Conservation (phyloP, 2,329 filamentous ascomycete genomes). For the Hymenoscyphus salicellus region DNA sequence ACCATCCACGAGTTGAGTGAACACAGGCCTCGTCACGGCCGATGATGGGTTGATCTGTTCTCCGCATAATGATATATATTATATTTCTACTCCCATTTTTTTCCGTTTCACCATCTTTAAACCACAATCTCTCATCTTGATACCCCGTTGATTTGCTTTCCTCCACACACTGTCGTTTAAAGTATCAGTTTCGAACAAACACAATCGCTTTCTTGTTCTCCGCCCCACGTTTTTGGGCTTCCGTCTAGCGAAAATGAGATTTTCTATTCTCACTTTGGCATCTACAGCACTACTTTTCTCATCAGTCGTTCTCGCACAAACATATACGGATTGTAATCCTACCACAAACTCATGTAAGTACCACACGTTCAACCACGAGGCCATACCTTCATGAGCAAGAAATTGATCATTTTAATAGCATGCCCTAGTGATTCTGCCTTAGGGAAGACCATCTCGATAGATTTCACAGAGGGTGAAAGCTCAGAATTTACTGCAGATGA, state of each 20-base stretch:
- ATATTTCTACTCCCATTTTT: no score
- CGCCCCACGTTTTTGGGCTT: no score
- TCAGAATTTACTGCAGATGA: slow-evolving; percentile 54
- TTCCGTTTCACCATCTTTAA: no score
- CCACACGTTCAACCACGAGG: not conserved
- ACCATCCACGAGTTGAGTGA: no score
- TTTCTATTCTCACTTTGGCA: slow-evolving; percentile 13
- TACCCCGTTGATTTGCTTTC: no score
- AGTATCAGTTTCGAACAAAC: no score
- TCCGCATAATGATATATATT: no score
- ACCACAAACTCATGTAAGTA: slow-evolving; percentile 50
- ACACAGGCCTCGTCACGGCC: no score
- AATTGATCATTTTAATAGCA: slow-evolving; percentile 25
- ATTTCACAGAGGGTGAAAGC: slow-evolving; percentile 56
- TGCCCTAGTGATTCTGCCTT: slow-evolving; percentile 73
- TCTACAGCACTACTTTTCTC: slow-evolving; percentile 17
- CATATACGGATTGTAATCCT: slow-evolving; percentile 73
- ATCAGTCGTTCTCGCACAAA: slow-evolving; percentile 62
- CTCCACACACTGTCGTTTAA: no score
- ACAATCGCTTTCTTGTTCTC: no score
- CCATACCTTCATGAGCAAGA: not conserved
- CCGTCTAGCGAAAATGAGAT: slow-evolving; percentile 13
- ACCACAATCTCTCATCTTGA: no score
- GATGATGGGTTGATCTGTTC: no score
- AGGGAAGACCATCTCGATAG: slow-evolving; percentile 56